A percentile compares a stretch with the other conserved stretches of the same genome.
phyloP scores from a whole-genome alignment of 495 filamentous ascomycete genomes.

The Thermothielavioides terrestris region DNA sequence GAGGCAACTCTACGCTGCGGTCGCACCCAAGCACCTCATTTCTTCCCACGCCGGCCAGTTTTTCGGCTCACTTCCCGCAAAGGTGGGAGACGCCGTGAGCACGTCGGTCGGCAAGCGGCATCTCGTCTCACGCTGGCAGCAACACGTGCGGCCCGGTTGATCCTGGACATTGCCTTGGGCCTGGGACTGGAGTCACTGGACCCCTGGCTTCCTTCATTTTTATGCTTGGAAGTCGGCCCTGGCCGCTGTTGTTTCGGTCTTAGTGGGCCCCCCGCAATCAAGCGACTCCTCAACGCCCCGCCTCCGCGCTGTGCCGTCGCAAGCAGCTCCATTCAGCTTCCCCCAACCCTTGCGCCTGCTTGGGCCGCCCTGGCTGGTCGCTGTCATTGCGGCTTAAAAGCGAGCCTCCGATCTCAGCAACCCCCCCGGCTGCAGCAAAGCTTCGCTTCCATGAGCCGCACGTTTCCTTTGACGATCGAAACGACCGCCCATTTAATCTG shows the following conservation, averaged over 20 bases:
- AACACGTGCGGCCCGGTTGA: too few relatives aligned
- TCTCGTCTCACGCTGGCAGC: neutral
- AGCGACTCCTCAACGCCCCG: neutral
- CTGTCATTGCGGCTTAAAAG: constrained; percentile 11
- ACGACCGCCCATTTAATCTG: neutral
- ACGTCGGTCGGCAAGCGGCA: neutral
- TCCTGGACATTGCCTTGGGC: too few relatives aligned
- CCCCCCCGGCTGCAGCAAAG: constrained; percentile 5
- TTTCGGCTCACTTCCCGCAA: neutral
- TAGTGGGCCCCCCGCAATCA: constrained; percentile 1
- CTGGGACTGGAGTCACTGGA: neutral
- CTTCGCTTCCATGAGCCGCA: constrained; percentile 10
- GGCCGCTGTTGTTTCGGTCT: neutral
- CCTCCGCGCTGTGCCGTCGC: neutral
- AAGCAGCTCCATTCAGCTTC: neutral
- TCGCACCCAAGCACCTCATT: constrained; percentile 6
- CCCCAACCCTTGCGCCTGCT: constrained; percentile 1
- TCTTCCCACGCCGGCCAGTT: neutral
- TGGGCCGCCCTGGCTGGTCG: constrained; percentile 1
- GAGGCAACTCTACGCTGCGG: too few relatives aligned
- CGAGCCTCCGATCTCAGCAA: neutral
- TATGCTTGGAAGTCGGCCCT: too few relatives aligned
- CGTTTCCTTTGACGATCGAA: neutral
- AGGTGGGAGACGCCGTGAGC: neutral
- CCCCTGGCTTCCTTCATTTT: too few relatives aligned